Base-by-base conservation (phyloP, 1,284 basidiomycete species). In the Gomphus bonarii region DNA sequence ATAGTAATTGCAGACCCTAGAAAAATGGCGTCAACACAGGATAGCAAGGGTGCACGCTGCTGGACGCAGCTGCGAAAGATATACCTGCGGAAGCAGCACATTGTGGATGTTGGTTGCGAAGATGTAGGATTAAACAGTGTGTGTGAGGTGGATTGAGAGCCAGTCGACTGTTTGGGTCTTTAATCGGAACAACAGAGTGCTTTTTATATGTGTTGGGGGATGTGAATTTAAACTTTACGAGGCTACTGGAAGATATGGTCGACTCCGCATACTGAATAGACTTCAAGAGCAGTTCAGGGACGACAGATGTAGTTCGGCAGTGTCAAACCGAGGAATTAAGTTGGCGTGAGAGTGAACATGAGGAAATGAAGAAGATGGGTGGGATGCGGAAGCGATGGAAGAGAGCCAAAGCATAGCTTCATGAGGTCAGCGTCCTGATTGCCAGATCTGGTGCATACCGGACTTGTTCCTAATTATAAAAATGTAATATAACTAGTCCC, bases 31-130 rank as follows among this genome's bases (percentile, higher is more conserved):
- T 14, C 54, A 54, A 61, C 44, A 57, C 60, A 61, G 44, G 48
- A 38, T 38, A 43, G 30, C 25, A 25, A 53, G 30, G 42, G 43
- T 42, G 11, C 30, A 50, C 20, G 54, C 44, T 38, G 16, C 36
- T 38, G 12, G 16, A 30, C 11, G 46, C 46, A 28, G 12, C 25
- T 4, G 12, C 22, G 22, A 60, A 50, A 60, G 48, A 65, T 75
- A 64, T 61, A 82, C 81, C 81, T 78, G 69, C 79, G 75, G 73
- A 73, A 78, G 65, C 72, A 75, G 68, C 81, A 84, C 81, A 84
- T 84, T 57, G 40, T 44, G 22, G 47, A 11, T 44, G 36, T 43
- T 54, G 51, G 31, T 40, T 51, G 58, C 33, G 33, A 38, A 54
- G 48, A 55, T 50, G 61, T 55, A 58, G 55, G 44, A 54, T 50